A percentile compares a stretch with the other conserved stretches of the same genome.
Evolutionary conservation across 2,329 filamentous ascomycete species (phyloP).

Genomic region (Alternaria rosae): DNA sequence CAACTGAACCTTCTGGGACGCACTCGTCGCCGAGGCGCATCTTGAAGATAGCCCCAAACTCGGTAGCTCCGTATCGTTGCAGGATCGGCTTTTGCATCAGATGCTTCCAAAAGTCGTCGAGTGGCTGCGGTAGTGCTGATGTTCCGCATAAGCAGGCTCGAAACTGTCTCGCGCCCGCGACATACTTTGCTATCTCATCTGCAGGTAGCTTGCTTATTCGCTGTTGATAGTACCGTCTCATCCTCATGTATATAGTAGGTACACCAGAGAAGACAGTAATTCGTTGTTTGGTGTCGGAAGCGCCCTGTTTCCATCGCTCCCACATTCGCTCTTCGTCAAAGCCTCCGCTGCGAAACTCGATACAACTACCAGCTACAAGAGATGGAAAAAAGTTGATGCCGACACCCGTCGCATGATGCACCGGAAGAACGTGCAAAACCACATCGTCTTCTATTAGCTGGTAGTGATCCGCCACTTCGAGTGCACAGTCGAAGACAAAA

Average conservation of each 20-base stretch:
- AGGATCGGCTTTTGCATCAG: conserved; percentile 54
- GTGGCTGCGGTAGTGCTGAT: conserved; percentile 58
- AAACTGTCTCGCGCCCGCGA: conserved; percentile 53
- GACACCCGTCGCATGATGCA: conserved; percentile 48
- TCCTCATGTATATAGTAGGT: conserved; percentile 49
- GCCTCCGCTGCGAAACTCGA: conserved; percentile 47
- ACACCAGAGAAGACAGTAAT: conserved; percentile 49
- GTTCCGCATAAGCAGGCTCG: conserved; percentile 56
- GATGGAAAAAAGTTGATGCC: conserved; percentile 49
- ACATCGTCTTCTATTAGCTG: conserved; percentile 41
- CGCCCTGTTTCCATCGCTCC: conserved; percentile 45
- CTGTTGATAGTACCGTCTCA: conserved; percentile 48
- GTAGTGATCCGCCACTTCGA: conserved; percentile 46
- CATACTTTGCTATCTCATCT: conserved; percentile 48
- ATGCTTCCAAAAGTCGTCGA: conserved; percentile 60
- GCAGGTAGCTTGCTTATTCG: conserved; percentile 40
- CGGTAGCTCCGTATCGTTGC: conserved; percentile 56
- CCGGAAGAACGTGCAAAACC: conserved; percentile 46
- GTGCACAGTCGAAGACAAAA: conserved; percentile 48
- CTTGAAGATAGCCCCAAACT: conserved; percentile 55
- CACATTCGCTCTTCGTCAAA: conserved; percentile 49
- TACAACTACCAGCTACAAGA: conserved; percentile 40
- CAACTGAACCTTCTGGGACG: conserved; percentile 44
- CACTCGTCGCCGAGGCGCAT: conserved; percentile 45
- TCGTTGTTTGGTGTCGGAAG: conserved; percentile 25